Evolutionary conservation across 768 basidiomycete genomes (phyloP), one percentile per base, ranked within the genome.

Genomic region (Podaxis carcinomalis): DNA sequence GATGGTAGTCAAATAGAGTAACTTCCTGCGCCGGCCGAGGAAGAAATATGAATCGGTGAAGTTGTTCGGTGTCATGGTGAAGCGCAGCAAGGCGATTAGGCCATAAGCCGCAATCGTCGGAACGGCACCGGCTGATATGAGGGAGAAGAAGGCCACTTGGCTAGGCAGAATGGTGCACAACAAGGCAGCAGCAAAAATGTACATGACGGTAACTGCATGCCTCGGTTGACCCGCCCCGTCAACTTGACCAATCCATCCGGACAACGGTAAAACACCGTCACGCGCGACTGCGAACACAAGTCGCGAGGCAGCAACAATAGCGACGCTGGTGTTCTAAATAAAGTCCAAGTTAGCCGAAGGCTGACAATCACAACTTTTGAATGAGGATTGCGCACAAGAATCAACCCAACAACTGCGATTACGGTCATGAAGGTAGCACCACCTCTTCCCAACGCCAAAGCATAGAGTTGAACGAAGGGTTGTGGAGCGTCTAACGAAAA

Each of bases 251-350:
- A 97, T 89, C 94, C 93, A 96, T 11, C 75, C 62, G 0, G 91
- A 93, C 51, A 91, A 70, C 0, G 95, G 94, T 10, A 97, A 78
- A 0, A 95, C 92, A 28, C 94, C 94, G 66, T 97, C 95, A 56
- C 95, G 88, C n/a, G 94, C 94, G 49, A 97, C 90, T 7, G 94
- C 95, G 68, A 91, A 97, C 42, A 97, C 82, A 27, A 97, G 81
- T 3, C 94, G 85, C 11, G 93, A 95, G 11, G 93, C 85, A 1
- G 95, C 94, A 19, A 95, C 92, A 59, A 96, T 86, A 16, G 91
- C 85, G 47, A 95, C 83, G 64, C 88, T 92, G 0, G 93, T 93
- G 71, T 91, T 95, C 90, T 93, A 66, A 50, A 42, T n/a, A 23
- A 27, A 42, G 44, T 40, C 57, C 61, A 35, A 50, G 35, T 57